A percentile compares a stretch with the other conserved stretches of the same genome.
Conservation (phyloP, 192 early-diverging fungal species). For the Backusella tarrabulga region DNA sequence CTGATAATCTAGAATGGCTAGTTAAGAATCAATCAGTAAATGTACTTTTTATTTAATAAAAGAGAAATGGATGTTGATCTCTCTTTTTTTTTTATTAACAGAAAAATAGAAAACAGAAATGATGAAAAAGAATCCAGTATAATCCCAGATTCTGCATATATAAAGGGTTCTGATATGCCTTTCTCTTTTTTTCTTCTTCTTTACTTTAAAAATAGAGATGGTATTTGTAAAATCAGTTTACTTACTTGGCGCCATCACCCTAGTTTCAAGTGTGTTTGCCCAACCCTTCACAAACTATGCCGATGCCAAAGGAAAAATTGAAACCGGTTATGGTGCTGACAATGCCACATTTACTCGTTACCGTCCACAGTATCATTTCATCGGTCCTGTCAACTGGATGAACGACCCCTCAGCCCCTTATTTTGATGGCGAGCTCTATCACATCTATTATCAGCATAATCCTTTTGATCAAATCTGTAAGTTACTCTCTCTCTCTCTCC, state of each 20-base stretch:
- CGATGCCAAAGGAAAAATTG: not conserved
- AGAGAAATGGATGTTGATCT: too few species aligned
- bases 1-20: too few species aligned
- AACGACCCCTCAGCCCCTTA: conserved; percentile 32
- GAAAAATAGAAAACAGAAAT: too few species aligned
- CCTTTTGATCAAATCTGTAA: conserved; percentile 12
- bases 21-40: too few species aligned
- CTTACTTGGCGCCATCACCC: not conserved
- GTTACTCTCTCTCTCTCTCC: not conserved
- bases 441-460: conserved; percentile 22
- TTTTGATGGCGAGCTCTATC: conserved; percentile 15
- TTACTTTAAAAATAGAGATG: not conserved
- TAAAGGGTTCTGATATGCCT: not conserved
- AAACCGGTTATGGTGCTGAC: conserved; percentile 19
- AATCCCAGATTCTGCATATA: not conserved
- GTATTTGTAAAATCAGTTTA: not conserved
- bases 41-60: too few species aligned
- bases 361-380: conserved; percentile 17
- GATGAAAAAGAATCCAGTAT: too few species aligned
- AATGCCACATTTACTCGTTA: not conserved
- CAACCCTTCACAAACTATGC: not conserved
- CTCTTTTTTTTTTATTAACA: too few species aligned
- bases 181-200: too few species aligned
- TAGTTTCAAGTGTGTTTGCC: not conserved
- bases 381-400: conserved; percentile 28